A percentile compares a stretch with the other conserved stretches of the same genome.
phyloP scores from a whole-genome alignment of 75 land plant genomes.

The Cryptomeria japonica region DNA sequence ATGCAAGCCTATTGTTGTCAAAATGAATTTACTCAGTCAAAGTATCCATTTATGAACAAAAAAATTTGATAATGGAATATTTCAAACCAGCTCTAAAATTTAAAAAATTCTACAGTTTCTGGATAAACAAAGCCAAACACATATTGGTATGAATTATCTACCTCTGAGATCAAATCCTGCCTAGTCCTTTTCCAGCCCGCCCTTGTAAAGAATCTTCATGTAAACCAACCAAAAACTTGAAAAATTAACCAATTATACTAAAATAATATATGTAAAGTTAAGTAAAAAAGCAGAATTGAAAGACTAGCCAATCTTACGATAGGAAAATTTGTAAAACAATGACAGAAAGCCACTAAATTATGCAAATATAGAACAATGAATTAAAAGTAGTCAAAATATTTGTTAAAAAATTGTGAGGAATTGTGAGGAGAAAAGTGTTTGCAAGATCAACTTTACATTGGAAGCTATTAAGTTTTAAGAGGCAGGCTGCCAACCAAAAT shows the following conservation, averaged over 20 bases:
- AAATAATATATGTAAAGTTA: background rate
- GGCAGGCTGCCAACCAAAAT: background rate
- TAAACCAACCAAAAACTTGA: conserved; percentile 2
- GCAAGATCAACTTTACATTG: background rate
- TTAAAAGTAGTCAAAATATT: background rate
- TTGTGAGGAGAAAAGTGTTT: background rate
- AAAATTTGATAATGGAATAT: background rate
- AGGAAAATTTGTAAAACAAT: background rate
- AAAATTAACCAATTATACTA: background rate
- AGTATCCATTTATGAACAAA: background rate
- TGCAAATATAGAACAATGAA: background rate
- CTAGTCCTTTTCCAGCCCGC: conserved; percentile 71
- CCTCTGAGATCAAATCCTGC: conserved; percentile 61
- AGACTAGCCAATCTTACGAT: background rate
- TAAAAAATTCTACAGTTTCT: background rate
- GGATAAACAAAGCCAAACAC: background rate
- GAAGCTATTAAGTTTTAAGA: background rate
- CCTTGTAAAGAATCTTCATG: conserved; percentile 61
- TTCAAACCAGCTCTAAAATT: background rate
- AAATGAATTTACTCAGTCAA: background rate
- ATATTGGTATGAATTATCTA: conserved; percentile 2
- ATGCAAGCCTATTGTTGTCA: background rate
- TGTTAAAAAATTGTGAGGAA: background rate
- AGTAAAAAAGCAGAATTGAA: background rate
- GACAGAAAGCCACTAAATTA: background rate